Percentiles rank a stretch among this genome's conserved stretches.
These are phyloP conservation scores for Parascedosporium putredinis DNA, from an alignment of 2,329 filamentous ascomycete genomes.

Conservation along the genomic window DNA sequence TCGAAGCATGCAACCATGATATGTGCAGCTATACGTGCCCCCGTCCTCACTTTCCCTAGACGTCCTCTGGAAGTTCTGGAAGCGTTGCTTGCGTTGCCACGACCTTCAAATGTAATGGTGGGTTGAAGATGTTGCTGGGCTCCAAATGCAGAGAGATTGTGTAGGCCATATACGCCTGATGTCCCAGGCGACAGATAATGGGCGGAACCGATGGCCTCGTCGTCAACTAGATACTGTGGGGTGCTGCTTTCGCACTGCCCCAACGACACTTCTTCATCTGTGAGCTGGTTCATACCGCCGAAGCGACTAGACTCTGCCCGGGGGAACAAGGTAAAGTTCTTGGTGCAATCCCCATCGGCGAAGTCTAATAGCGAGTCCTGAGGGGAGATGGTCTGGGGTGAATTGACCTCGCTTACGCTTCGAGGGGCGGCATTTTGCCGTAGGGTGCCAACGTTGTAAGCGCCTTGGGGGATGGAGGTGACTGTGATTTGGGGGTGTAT, in stretches of 20 bases:
- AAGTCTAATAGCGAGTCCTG: conserved; percentile 87
- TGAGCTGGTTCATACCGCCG: conserved; percentile 12
- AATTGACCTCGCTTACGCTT: conserved; percentile 23
- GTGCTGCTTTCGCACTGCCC: background rate
- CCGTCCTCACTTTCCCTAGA: conserved; percentile 36
- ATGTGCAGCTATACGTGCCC: conserved; percentile 93
- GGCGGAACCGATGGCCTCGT: background rate
- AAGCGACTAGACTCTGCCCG: conserved; percentile 39
- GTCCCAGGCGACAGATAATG: background rate
- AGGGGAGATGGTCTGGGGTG: conserved; percentile 83
- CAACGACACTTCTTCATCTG: background rate
- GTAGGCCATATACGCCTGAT: background rate
- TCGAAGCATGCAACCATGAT: conserved; percentile 77
- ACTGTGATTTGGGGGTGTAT: background rate
- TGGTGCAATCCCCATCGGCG: conserved; percentile 60
- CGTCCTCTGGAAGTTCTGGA: background rate
- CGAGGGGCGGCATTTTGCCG: background rate
- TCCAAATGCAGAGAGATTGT: background rate
- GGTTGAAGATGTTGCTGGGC: background rate
- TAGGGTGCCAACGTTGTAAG: too few relatives aligned
- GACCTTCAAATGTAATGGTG: background rate
- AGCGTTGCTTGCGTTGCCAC: background rate
- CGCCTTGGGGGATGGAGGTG: background rate
- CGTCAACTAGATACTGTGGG: background rate
- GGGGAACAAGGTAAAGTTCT: conserved; percentile 65